Percentiles rank a stretch among this genome's conserved stretches.
These are phyloP conservation scores for Neofusicoccum parvum DNA, from an alignment of 2,329 filamentous ascomycete species.

Conservation along the genomic window DNA sequence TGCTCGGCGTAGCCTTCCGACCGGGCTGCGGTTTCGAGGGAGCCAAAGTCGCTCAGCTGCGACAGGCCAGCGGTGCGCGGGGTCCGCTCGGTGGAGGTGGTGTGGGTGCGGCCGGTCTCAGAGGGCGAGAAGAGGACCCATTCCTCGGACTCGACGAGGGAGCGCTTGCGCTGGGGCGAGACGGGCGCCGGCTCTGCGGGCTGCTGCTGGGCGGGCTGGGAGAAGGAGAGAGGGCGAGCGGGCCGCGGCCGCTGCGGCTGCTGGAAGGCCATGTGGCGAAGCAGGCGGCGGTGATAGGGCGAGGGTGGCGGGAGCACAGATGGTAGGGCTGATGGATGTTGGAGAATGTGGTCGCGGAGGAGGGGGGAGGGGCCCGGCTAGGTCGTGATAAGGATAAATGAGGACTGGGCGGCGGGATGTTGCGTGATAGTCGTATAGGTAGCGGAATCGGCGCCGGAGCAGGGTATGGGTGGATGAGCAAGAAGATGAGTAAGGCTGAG, in stretches of 20 bases:
- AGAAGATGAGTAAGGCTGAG: constrained; percentile 20
- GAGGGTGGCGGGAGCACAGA: neutral
- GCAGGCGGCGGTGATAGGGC: neutral
- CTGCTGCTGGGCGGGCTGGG: constrained; percentile 27
- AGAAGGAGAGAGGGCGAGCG: constrained; percentile 38
- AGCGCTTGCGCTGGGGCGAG: constrained; percentile 46
- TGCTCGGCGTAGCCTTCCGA: constrained; percentile 56
- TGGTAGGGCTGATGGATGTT: neutral
- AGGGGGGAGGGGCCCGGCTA: neutral
- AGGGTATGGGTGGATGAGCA: constrained; percentile 11
- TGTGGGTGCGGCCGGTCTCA: constrained; percentile 66
- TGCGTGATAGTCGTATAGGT: constrained; percentile 11
- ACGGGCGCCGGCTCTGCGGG: constrained; percentile 22
- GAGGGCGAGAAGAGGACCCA: constrained; percentile 87
- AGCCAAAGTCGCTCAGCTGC: constrained; percentile 78
- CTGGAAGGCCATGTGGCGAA: constrained; percentile 39
- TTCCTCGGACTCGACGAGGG: constrained; percentile 76
- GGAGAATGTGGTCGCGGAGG: neutral
- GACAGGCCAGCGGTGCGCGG: constrained; percentile 69
- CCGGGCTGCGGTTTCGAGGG: constrained; percentile 68
- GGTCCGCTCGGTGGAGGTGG: constrained; percentile 65
- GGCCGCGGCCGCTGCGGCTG: constrained; percentile 41
- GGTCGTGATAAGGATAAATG: neutral
- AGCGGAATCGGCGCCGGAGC: neutral
- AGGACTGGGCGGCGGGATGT: constrained; percentile 4